Conservation (phyloP, 2,329 filamentous ascomycete species). For the Xylariomycetidae sp. region DNA sequence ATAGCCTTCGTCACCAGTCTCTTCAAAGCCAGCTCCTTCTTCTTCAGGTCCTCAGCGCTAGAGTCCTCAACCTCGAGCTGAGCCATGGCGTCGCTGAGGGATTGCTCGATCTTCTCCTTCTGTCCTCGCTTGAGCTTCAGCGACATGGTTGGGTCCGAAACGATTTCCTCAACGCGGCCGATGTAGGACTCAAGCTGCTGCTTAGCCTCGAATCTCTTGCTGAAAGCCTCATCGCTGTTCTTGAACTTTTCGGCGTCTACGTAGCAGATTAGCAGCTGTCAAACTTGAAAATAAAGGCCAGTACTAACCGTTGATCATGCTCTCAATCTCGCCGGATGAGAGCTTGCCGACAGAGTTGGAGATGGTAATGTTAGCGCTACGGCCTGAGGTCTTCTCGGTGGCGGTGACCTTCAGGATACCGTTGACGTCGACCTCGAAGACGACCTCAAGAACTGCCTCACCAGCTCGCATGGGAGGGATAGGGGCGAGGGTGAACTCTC, state of each 20-base stretch:
- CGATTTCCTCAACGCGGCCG: constrained; percentile 95
- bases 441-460: constrained; percentile 93
- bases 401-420: constrained; percentile 99
- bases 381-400: constrained; percentile 97
- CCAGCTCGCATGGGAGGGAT: constrained; percentile 86
- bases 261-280: constrained; percentile 21
- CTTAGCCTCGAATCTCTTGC: constrained; percentile 98
- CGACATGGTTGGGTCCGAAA: constrained; percentile 92
- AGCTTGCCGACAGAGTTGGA: constrained; percentile 99
- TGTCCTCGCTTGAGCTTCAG: constrained; percentile 98
- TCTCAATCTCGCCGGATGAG: constrained; percentile 89
- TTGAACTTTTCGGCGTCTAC: constrained; percentile 96
- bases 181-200: constrained; percentile 99
- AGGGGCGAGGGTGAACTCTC: constrained; percentile 93
- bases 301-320: constrained; percentile 78
- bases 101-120: constrained; percentile 99
- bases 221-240: constrained; percentile 95
- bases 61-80: constrained; percentile 95
- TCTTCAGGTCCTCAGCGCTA: constrained; percentile 91
- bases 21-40: constrained; percentile 99
- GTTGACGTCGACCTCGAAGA: constrained; percentile 99
- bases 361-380: constrained; percentile 99
- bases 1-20: constrained; percentile 97
- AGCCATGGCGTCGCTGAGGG: constrained; percentile 94
- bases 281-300: too few species aligned